A percentile compares a stretch with the other conserved stretches of the same genome.
These are phyloP conservation scores for Citrus inodora DNA, from an alignment of 345 rosid species.

Conservation along the genomic window DNA sequence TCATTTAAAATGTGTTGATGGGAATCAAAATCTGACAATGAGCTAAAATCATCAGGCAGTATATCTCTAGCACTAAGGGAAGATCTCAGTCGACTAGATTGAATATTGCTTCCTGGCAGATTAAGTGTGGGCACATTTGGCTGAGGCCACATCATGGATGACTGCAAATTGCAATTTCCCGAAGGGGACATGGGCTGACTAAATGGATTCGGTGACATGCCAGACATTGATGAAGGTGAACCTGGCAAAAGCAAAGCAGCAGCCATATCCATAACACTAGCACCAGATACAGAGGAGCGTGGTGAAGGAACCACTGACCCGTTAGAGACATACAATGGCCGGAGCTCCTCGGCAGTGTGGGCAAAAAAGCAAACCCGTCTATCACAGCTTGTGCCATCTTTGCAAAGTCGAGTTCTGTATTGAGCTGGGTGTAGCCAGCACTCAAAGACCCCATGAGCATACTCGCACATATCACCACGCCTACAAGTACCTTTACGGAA, in stretches of 20 bases:
- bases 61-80: conserved; percentile 46
- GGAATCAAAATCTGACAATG: conserved; percentile 40
- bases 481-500: conserved; percentile 67
- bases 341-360: conserved; percentile 41
- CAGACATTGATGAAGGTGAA: conserved; percentile 43
- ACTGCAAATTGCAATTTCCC: conserved; percentile 27
- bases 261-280: conserved; percentile 49
- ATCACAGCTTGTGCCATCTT: conserved; percentile 49
- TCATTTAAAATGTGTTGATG: conserved; percentile 40
- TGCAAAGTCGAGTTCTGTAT: conserved; percentile 50
- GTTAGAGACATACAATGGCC: conserved; percentile 42
- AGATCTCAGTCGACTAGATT: conserved; percentile 57
- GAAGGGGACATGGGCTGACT: conserved; percentile 42
- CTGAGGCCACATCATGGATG: conserved; percentile 41
- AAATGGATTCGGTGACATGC: conserved; percentile 34
- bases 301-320: conserved; percentile 51
- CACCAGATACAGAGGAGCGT: conserved; percentile 33
- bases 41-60: conserved; percentile 25
- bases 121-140: conserved; percentile 46
- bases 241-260: conserved; percentile 42
- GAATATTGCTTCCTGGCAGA: conserved; percentile 42
- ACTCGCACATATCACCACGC: conserved; percentile 62
- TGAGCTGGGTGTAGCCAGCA: conserved; percentile 80
- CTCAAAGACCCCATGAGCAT: conserved; percentile 65
- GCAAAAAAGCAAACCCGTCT: conserved; percentile 53